Evolutionary conservation across 192 early-diverging fungal genomes (phyloP).

Genomic region (Diversispora eburnea): DNA sequence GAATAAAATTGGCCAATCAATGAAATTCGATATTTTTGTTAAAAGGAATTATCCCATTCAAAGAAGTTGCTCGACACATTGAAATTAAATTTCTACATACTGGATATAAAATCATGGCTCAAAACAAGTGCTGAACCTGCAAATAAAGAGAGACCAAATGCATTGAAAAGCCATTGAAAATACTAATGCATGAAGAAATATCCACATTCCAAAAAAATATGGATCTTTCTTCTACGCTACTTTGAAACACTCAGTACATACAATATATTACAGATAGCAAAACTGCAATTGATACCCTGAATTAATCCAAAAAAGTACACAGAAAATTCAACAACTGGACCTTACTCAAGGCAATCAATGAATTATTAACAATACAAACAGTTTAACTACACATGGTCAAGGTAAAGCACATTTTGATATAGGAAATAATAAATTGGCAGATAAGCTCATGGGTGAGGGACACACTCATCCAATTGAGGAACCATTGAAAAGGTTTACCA

Average conservation of each 20-base stretch:
- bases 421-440: too few species aligned
- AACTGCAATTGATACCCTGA: too few species aligned
- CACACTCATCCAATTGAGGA: too few species aligned
- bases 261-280: background rate
- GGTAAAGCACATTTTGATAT: too few species aligned
- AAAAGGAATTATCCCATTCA: constrained; percentile 60
- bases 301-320: too few species aligned
- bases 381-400: too few species aligned
- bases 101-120: constrained; percentile 75
- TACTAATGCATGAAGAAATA: constrained; percentile 55
- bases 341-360: too few species aligned
- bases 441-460: too few species aligned
- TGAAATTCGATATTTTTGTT: constrained; percentile 73
- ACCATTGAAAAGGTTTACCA: too few species aligned
- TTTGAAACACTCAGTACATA: background rate
- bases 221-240: constrained; percentile 31
- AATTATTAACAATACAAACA: too few species aligned
- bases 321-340: too few species aligned
- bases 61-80: constrained; percentile 51
- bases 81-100: constrained; percentile 74
- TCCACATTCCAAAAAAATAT: constrained; percentile 52
- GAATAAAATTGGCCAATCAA: constrained; percentile 61
- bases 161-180: constrained; percentile 55
- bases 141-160: constrained; percentile 58
- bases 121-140: constrained; percentile 65